A percentile compares a stretch with the other conserved stretches of the same genome.
These are phyloP conservation scores for Ilyonectria sp. DNA, from an alignment of 2,329 filamentous ascomycete species.

Conservation along the genomic window DNA sequence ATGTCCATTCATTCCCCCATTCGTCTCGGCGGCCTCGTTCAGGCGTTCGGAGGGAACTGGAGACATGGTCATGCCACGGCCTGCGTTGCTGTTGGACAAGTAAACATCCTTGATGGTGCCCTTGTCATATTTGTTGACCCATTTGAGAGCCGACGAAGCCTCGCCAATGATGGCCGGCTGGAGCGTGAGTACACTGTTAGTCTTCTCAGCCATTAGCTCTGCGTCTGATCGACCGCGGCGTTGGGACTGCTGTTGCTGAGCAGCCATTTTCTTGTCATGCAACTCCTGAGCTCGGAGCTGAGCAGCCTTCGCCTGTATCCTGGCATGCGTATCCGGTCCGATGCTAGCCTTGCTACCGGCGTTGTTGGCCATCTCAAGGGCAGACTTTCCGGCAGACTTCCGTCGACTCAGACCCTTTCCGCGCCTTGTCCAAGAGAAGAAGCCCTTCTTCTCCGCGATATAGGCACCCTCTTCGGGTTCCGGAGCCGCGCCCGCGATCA, in stretches of 20 bases:
- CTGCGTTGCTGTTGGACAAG: slow-evolving; percentile 79
- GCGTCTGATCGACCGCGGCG: slow-evolving; percentile 70
- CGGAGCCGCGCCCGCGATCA: slow-evolving; percentile 91
- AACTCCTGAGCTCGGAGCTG: slow-evolving; percentile 83
- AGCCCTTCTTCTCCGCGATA: slow-evolving; percentile 94
- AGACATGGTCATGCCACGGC: slow-evolving; percentile 70
- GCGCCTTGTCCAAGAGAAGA: slow-evolving; percentile 88
- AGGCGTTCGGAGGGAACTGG: slow-evolving; percentile 54
- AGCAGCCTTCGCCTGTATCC: slow-evolving; percentile 91
- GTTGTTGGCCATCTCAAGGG: slow-evolving; percentile 63
- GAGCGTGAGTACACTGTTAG: slow-evolving; percentile 89
- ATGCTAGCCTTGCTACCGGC: slow-evolving; percentile 85
- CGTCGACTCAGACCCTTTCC: slow-evolving; percentile 75
- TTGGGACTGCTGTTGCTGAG: slow-evolving; percentile 53
- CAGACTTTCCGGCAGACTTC: slow-evolving; percentile 78
- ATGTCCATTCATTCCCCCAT: slow-evolving; percentile 30
- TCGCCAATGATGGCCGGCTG: slow-evolving; percentile 89
- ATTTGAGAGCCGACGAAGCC: slow-evolving; percentile 94
- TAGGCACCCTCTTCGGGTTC: slow-evolving; percentile 89
- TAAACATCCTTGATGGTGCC: slow-evolving; percentile 89
- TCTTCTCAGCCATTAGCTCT: slow-evolving; percentile 77
- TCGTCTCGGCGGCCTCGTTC: slow-evolving; percentile 39
- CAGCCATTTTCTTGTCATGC: slow-evolving; percentile 65
- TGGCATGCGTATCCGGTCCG: slow-evolving; percentile 91
- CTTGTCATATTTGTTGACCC: slow-evolving; percentile 96